Evolutionary conservation across 2,329 filamentous ascomycete species (phyloP).

Genomic region (Colletotrichum australisinense): DNA sequence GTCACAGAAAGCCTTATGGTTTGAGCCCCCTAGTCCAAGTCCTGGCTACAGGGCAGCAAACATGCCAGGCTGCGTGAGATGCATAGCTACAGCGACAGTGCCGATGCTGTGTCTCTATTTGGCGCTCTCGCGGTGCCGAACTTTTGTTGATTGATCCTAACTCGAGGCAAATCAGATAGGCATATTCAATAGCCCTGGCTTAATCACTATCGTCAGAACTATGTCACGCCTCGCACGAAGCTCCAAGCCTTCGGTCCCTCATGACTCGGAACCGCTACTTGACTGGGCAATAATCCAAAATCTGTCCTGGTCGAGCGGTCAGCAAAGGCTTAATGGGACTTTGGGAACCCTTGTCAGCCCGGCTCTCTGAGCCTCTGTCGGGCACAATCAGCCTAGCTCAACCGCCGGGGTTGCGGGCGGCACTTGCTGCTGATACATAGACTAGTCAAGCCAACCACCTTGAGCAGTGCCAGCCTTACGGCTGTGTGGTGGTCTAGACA

Average conservation of each 20-base stretch:
- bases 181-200: neutral
- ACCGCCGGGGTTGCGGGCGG: neutral
- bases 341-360: neutral
- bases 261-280: neutral
- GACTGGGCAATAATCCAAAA: neutral
- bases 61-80: neutral
- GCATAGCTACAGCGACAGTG: neutral
- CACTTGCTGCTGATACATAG: neutral
- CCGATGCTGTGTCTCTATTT: neutral
- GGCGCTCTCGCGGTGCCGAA: neutral
- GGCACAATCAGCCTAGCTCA: neutral
- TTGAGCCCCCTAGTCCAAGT: neutral
- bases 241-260: neutral
- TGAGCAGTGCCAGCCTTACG: conserved; percentile 4
- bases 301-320: neutral
- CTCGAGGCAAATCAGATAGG: neutral
- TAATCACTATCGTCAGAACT: conserved; percentile 16
- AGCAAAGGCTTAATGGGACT: neutral
- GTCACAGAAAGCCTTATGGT: neutral
- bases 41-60: neutral
- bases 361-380: neutral
- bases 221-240: neutral
- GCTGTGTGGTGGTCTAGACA: conserved; percentile 9
- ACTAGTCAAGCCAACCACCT: neutral
- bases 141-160: neutral